phyloP scores from a whole-genome alignment of 2,329 filamentous ascomycete species.

The Monilinia laxa region DNA sequence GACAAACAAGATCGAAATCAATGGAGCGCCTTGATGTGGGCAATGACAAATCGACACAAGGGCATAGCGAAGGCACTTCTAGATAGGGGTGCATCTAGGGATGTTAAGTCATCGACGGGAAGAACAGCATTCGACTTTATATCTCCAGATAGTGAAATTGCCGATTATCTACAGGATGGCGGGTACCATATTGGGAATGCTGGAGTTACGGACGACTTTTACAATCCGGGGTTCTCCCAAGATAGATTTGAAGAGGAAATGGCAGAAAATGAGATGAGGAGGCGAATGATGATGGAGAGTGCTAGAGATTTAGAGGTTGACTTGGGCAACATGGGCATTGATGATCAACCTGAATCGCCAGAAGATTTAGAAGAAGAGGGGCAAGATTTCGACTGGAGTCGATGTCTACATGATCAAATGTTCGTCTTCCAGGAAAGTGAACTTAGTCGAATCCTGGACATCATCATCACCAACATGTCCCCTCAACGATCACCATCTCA shows the following conservation, averaged over 20 bases:
- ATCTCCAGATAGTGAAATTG: constrained; percentile 92
- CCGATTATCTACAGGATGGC: constrained; percentile 90
- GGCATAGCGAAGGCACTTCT: constrained; percentile 89
- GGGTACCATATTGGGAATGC: constrained; percentile 85
- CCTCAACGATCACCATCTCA: constrained; percentile 94
- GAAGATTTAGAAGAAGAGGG: constrained; percentile 85
- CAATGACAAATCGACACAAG: constrained; percentile 98
- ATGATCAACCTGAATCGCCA: constrained; percentile 84
- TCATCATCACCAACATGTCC: constrained; percentile 97
- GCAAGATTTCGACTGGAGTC: constrained; percentile 94
- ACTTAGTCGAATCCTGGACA: constrained; percentile 85
- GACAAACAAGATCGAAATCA: constrained; percentile 94
- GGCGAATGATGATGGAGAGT: constrained; percentile 99
- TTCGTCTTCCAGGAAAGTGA: constrained; percentile 98
- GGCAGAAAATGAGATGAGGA: constrained; percentile 91
- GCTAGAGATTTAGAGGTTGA: constrained; percentile 96
- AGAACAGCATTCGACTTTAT: constrained; percentile 95
- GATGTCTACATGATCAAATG: constrained; percentile 97
- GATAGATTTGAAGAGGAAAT: constrained; percentile 96
- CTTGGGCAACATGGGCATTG: constrained; percentile 89
- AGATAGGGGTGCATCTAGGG: constrained; percentile 91
- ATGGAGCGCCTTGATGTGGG: constrained; percentile 99
- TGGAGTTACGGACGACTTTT: constrained; percentile 85
- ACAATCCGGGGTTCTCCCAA: constrained; percentile 86
- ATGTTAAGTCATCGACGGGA: constrained; percentile 91